phyloP scores from a whole-genome alignment of 176 grass and related monocot genomes.

The Stipa capillata region DNA sequence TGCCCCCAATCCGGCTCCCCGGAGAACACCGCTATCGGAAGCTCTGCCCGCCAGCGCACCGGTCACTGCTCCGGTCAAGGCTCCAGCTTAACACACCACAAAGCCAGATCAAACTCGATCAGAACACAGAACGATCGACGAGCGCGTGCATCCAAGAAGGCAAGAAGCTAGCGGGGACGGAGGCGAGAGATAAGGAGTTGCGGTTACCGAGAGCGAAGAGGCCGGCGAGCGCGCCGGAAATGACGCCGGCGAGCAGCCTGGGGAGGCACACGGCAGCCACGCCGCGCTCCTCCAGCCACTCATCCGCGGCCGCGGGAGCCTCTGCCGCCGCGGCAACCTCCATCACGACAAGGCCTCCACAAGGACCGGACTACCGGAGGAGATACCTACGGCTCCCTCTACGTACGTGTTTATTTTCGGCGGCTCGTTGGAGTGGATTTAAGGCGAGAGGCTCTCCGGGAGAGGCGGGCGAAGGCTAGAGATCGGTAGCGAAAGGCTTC shows the following conservation, averaged over 20 bases:
- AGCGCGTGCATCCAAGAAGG: too few relatives aligned
- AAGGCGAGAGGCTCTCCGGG: background rate
- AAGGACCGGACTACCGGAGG: too few relatives aligned
- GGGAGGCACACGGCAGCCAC: constrained; percentile 29
- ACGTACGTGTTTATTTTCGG: constrained; percentile 35
- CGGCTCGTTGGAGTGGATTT: constrained; percentile 15
- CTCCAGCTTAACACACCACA: constrained; percentile 39
- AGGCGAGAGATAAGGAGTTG: background rate
- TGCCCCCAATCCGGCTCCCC: constrained; percentile 55
- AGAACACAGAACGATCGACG: too few relatives aligned
- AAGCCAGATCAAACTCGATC: too few relatives aligned
- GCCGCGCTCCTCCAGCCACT: constrained; percentile 27
- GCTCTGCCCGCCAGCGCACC: constrained; percentile 59
- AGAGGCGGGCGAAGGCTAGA: background rate
- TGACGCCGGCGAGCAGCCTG: constrained; percentile 48
- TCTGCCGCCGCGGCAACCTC: constrained; percentile 29
- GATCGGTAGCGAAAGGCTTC: background rate
- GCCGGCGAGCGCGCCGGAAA: constrained; percentile 60
- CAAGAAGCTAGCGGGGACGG: too few relatives aligned
- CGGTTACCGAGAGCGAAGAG: constrained; percentile 56
- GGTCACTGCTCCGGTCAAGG: constrained; percentile 57
- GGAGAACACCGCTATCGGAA: constrained; percentile 55
- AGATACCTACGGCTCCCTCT: too few relatives aligned
- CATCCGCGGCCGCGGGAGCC: constrained; percentile 3
- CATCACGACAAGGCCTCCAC: too few relatives aligned